phyloP scores from a whole-genome alignment of 176 grass and related monocot species.

The Zoysia pacifica region DNA sequence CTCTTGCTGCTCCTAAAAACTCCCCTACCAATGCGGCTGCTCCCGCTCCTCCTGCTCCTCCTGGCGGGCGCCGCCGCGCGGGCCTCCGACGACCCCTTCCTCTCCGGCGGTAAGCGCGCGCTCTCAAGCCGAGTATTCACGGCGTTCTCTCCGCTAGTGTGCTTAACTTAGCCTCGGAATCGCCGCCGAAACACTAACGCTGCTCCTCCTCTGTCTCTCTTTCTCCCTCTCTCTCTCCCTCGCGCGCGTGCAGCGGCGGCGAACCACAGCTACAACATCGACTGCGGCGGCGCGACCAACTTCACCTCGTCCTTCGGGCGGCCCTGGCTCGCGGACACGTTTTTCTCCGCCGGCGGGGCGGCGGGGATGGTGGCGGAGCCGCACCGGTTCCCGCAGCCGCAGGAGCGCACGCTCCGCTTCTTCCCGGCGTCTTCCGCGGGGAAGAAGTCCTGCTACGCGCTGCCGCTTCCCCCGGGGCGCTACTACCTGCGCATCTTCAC shows the following conservation, averaged over 20 bases:
- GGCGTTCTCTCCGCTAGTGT: background rate
- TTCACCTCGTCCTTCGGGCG: constrained; percentile 85
- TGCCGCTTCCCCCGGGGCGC: constrained; percentile 69
- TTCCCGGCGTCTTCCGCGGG: constrained; percentile 81
- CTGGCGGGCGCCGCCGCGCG: constrained; percentile 29
- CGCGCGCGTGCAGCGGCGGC: constrained; percentile 12
- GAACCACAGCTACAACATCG: constrained; percentile 91
- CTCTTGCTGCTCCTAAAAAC: background rate
- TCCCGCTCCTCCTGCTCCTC: constrained; percentile 44
- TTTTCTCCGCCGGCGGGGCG: constrained; percentile 61
- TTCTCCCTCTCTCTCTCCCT: background rate
- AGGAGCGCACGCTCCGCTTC: constrained; percentile 94
- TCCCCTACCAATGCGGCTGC: constrained; percentile 42
- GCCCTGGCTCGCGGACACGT: constrained; percentile 76
- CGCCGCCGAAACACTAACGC: background rate
- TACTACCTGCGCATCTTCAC: constrained; percentile 97
- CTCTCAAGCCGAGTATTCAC: background rate
- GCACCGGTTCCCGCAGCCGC: constrained; percentile 77
- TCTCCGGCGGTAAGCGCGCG: constrained; percentile 64
- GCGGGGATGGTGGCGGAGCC: constrained; percentile 88
- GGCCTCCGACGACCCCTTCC: constrained; percentile 68
- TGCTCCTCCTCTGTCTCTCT: background rate
- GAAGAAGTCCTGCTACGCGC: constrained; percentile 91
- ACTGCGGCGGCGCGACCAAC: constrained; percentile 83
- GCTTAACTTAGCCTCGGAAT: background rate